Base-by-base conservation (phyloP, 192 early-diverging fungal genomes). In the Podila clonocystis region DNA sequence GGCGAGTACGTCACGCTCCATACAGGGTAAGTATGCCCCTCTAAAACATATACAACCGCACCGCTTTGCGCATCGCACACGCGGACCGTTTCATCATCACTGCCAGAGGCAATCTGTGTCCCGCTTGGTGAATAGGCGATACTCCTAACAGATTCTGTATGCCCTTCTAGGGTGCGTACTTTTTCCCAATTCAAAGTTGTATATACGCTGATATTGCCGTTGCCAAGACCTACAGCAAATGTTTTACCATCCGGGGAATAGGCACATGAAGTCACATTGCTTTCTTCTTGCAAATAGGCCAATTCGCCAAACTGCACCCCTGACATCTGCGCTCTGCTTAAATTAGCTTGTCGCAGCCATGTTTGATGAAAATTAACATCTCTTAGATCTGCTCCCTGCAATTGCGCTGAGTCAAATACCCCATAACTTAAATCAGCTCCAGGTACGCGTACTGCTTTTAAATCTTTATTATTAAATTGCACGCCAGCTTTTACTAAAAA, bases 401-500 rank as follows among this genome's bases (percentile, higher is more conserved):
- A 28, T 19, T 67, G 50, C 2, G 52, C 65, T 2, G 65, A 52
- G 36, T 67, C 65, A 57, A 67, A 36, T 8, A 57, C 4, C 5
- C 65, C 52, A 9, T 33, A 24, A 31, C 30, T 17, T 4, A 67
- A 28, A 57, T 67, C 50, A 4, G 50, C 65, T 36, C 52, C 52
- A 8, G 65, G 65, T 50, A 67, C 30, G 30, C 31, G 49, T 17
- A 58, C 22, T 9, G 30, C 52, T 31, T 36, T 11, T 13, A 67
- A 15, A 34, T 67, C 52, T 6, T 3, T n/a, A 9, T 49, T 30
- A 30, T 67, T 57, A 31, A 67, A 36, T 17, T 52, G 50, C 9
- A 67, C 52, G 6, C 65, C 52, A 15, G 50, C 65, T 22, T 30
- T 55, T 49, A 67, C 50, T 52, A 67, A 57, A 36, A 67, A 34